Conservation (phyloP, 495 filamentous ascomycete genomes). For the Daldinia loculata region DNA sequence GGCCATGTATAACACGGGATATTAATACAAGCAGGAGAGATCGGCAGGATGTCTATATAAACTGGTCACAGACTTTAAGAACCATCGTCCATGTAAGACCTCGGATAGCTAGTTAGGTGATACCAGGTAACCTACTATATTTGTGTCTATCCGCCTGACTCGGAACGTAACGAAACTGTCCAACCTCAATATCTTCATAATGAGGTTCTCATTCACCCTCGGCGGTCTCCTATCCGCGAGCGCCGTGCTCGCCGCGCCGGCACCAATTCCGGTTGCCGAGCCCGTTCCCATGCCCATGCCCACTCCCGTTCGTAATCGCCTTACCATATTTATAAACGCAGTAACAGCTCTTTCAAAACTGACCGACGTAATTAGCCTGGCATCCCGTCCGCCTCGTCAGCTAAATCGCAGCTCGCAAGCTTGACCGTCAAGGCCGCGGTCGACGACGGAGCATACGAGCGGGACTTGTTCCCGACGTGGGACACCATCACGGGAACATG, state of each 20-base stretch:
- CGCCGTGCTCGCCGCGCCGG: constrained; percentile 45
- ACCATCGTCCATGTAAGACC: not conserved
- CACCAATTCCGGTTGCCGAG: constrained; percentile 34
- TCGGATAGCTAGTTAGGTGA: constrained; percentile 2
- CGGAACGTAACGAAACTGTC: not conserved
- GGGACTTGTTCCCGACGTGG: constrained; percentile 75
- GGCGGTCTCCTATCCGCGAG: constrained; percentile 38
- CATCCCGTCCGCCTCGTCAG: constrained; percentile 64
- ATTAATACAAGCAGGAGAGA: constrained; percentile 4
- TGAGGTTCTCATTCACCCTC: constrained; percentile 38
- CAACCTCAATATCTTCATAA: constrained; percentile 19
- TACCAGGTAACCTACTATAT: constrained; percentile 3
- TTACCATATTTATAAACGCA: not conserved
- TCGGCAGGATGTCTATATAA: not conserved
- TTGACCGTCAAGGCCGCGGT: constrained; percentile 64
- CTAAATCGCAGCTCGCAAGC: constrained; percentile 61
- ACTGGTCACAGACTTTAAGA: not conserved
- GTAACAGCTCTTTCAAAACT: not conserved
- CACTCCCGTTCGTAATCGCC: constrained; percentile 42
- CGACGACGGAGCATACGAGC: constrained; percentile 64
- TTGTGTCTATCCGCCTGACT: not conserved
- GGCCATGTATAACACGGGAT: not conserved
- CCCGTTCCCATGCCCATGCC: constrained; percentile 42
- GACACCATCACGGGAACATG: constrained; percentile 68
- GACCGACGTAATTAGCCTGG: constrained; percentile 53